Evolutionary conservation across 495 filamentous ascomycete species (phyloP), one percentile per base, ranked within the genome.

Genomic region (Amphirosellinia nigrospora): DNA sequence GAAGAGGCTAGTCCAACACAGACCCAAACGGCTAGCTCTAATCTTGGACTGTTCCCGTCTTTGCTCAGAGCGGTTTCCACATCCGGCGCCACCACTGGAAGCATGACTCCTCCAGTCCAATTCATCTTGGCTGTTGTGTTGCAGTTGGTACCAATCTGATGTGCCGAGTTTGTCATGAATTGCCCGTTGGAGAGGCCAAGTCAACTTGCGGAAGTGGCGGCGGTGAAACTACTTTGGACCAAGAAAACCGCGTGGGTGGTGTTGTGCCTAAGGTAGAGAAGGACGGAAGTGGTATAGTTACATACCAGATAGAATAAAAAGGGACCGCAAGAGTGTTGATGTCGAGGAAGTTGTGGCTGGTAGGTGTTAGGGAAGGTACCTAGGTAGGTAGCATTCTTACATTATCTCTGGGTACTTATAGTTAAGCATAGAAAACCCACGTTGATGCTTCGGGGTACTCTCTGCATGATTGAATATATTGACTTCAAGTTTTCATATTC

Each of bases 1-100:
- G 39, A 23, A 0, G 36, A 53, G 26, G 68, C 60, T 2, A 70
- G 11, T n/a, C 43, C 59, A 13, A 63, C 23, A 19, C 38, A 1
- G 26, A 64, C 3, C 68, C 68, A 70, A 53, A 70, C 60, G 0
- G 50, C 46, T 10, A 56, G 2, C 7, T 63, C 59, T 36, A 70
- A 64, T 32, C 56, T 64, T 9, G 34, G 19, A 36, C 11, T 70
- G 41, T 56, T 26, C 6, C 68, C 68, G 45, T 70, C 2, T 45
- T 64, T 70, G 59, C 16, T 55, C 0, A 46, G 68, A n/a, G 59
- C 16, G 1, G 45, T 16, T 50, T 70, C 68, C 19, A 70, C 68
- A n/a, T 70, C 68, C 7, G 68, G 68, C 41, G 50, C 68, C n/a
- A 38, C 39, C 39, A 30, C 23, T 19, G 34, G 36, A 28, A 34